phyloP scores from a whole-genome alignment of 2,329 filamentous ascomycete species.

The Penicillium nordicum region DNA sequence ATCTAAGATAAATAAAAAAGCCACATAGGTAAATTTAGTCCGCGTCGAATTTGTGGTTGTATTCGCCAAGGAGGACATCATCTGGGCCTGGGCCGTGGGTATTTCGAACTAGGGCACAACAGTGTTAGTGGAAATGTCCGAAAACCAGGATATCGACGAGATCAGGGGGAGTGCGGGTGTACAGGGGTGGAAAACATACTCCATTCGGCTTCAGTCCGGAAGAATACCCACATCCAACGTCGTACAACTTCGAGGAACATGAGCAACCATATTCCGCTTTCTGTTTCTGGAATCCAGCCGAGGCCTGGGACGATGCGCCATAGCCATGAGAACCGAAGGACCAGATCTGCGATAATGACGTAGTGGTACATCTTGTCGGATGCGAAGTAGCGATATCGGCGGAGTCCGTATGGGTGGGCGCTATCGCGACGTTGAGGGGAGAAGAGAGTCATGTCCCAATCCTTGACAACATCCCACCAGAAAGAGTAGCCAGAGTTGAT shows the following conservation, averaged over 20 bases:
- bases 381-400: conserved; percentile 69
- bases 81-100: conserved; percentile 57
- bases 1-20: conserved; percentile 10
- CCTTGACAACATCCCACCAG: conserved; percentile 95
- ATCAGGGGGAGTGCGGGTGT: neutral
- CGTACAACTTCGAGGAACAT: conserved; percentile 82
- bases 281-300: conserved; percentile 79
- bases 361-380: conserved; percentile 74
- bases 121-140: conserved; percentile 13
- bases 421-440: conserved; percentile 57
- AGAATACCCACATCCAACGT: conserved; percentile 96
- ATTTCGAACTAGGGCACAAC: conserved; percentile 46
- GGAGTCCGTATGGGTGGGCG: conserved; percentile 72
- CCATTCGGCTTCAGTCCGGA: conserved; percentile 93
- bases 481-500: conserved; percentile 93
- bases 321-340: conserved; percentile 86
- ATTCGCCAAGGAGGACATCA: conserved; percentile 73
- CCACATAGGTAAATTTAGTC: conserved; percentile 40
- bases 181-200: conserved; percentile 48
- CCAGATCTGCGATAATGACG: conserved; percentile 73
- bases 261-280: conserved; percentile 83
- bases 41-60: conserved; percentile 62
- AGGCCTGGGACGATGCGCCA: conserved; percentile 80
- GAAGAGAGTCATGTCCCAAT: conserved; percentile 92
- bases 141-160: neutral